phyloP scores from a whole-genome alignment of 2,329 filamentous ascomycete genomes.

The Pseudogymnoascus sp. region DNA sequence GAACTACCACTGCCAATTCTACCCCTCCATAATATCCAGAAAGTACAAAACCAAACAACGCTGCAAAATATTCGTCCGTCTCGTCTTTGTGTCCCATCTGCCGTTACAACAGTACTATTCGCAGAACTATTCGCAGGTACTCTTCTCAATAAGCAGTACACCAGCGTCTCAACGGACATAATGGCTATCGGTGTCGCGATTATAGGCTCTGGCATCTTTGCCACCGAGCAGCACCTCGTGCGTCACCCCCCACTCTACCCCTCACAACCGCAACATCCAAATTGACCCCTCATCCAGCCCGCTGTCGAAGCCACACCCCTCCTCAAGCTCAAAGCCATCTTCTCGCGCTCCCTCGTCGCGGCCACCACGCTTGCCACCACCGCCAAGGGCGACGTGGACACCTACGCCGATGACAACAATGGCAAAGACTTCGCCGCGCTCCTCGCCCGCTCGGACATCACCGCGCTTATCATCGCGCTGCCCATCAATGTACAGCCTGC shows the following conservation, averaged over 20 bases:
- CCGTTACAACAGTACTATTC: background rate
- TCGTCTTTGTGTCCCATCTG: background rate
- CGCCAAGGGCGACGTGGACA: slow-evolving; percentile 28
- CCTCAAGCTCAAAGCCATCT: slow-evolving; percentile 43
- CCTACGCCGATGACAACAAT: slow-evolving; percentile 26
- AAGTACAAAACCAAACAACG: background rate
- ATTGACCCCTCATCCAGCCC: slow-evolving; percentile 33
- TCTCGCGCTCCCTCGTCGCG: slow-evolving; percentile 27
- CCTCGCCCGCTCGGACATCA: slow-evolving; percentile 25
- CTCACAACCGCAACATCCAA: background rate
- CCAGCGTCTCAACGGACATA: background rate
- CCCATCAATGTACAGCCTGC: slow-evolving; percentile 41
- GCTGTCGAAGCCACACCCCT: slow-evolving; percentile 45
- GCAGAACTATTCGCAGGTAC: background rate
- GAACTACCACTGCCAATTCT: background rate
- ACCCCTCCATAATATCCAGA: background rate
- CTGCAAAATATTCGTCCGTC: background rate
- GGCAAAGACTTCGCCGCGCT: slow-evolving; percentile 35
- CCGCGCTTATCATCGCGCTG: slow-evolving; percentile 34
- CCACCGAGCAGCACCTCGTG: slow-evolving; percentile 48
- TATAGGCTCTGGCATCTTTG: slow-evolving; percentile 55
- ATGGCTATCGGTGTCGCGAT: slow-evolving; percentile 46
- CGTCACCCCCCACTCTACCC: slow-evolving; percentile 13
- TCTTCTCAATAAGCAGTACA: background rate
- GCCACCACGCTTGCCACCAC: slow-evolving; percentile 30